Conservation (phyloP, 257 asterid genomes). For the Nicotiana paniculata region DNA sequence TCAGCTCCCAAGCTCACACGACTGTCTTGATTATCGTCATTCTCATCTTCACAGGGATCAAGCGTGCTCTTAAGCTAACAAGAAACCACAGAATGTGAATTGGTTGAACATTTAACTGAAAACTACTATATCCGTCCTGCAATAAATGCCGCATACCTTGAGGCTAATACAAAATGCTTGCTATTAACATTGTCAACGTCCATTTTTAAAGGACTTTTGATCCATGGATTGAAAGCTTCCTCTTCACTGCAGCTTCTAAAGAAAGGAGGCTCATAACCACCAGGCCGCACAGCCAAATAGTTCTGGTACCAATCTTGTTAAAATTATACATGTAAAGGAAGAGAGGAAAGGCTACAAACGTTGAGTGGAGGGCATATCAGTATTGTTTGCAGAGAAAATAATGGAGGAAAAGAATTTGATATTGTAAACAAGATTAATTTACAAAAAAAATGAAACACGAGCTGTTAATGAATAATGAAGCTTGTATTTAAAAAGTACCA, state of each 20-base stretch:
- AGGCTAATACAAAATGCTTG: constrained; percentile 67
- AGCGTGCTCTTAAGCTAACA: constrained; percentile 85
- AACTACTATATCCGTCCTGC: constrained; percentile 4
- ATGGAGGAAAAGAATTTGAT: background rate
- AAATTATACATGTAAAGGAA: background rate
- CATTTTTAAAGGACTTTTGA: constrained; percentile 70
- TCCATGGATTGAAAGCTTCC: constrained; percentile 78
- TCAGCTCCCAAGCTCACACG: constrained; percentile 60
- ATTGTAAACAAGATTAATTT: background rate
- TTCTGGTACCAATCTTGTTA: background rate
- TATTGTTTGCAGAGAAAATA: constrained; percentile 65
- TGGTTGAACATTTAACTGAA: constrained; percentile 8
- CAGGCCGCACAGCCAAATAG: constrained; percentile 57
- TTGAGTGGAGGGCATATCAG: constrained; percentile 45
- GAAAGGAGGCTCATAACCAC: constrained; percentile 92
- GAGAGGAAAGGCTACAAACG: background rate
- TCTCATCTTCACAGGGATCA: constrained; percentile 93
- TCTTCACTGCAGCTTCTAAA: constrained; percentile 82
- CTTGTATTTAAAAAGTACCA: no score
- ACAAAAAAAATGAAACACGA: no score
- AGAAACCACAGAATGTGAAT: background rate
- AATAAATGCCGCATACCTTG: constrained; percentile 42
- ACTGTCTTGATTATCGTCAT: constrained; percentile 53
- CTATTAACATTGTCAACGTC: constrained; percentile 88
- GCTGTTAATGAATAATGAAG: no score